Conservation (phyloP, 306 rosid species). For the Fagus crenata region DNA sequence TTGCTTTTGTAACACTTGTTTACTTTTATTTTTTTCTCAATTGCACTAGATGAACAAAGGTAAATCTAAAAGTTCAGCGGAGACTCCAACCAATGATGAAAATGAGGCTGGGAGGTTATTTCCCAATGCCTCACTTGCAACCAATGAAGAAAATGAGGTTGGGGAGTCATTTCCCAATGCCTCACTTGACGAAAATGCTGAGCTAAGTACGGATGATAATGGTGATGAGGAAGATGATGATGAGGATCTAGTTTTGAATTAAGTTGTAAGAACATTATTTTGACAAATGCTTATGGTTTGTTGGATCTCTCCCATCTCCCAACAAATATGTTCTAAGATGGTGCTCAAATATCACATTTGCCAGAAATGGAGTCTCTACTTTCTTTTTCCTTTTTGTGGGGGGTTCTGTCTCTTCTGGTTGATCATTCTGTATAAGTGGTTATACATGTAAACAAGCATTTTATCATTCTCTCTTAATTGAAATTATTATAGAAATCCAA, state of each 20-base stretch:
- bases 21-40: not conserved
- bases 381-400: too few species aligned
- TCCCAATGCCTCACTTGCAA: slow-evolving; percentile 50
- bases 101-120: slow-evolving; percentile 57
- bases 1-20: slow-evolving; percentile 1
- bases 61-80: slow-evolving; percentile 41
- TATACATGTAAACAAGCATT: not conserved
- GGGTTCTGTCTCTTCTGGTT: not conserved
- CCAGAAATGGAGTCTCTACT: not conserved
- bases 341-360: not conserved
- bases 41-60: slow-evolving; percentile 69
- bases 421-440: not conserved
- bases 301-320: too few species aligned
- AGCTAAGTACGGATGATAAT: slow-evolving; percentile 22
- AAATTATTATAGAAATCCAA: not conserved
- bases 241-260: not conserved
- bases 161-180: slow-evolving; percentile 61
- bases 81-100: slow-evolving; percentile 37
- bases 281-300: not conserved
- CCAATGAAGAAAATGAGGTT: slow-evolving; percentile 50
- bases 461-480: not conserved
- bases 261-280: not conserved
- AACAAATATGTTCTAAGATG: not conserved
- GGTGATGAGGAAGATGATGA: slow-evolving; percentile 4
- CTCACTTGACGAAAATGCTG: slow-evolving; percentile 63